Evolutionary conservation across 306 rosid species (phyloP), one percentile per base, ranked within the genome.

Genomic region (Alnus rubra): DNA sequence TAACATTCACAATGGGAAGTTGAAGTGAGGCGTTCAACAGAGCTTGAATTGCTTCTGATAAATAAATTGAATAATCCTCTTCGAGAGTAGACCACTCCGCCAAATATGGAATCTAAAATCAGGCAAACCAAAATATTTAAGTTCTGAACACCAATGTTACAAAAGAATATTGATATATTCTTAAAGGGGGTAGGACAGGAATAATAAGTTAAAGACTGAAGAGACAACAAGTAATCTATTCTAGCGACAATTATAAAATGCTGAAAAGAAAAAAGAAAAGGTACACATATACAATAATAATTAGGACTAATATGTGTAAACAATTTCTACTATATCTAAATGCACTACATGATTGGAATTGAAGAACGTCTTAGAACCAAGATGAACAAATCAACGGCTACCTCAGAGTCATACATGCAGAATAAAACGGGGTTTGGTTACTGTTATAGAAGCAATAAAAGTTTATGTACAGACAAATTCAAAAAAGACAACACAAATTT

Each of bases 11-110:
- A 52, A 87, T 54, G 74, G 97, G 94, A 86, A 91, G 90, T 80
- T 80, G 97, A 77, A 81, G 81, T 16, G 94, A 91, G 56, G 93
- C 88, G 76, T 93, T 93, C 78, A 87, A 59, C 90, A 93, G 75
- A 75, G 94, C 98, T 72, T 79, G 88, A 76, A 53, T 76, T 49
- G 78, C 80, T 87, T 91, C 98, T 52, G 88, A 77, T 73, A 90
- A 80, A 71, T 87, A 87, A 76, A 77, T 45, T 10, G 93, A 88
- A 85, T 88, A 91, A 67, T 86, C 94, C 82, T 64, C 94, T 59
- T 88, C 84, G 44, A 91, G 75, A 77, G 76, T 54, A 53, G 90
- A 87, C 98, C 98, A 93, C 85, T 87, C 92, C 69, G 88, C 92
- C 84, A 93, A 75, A 79, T 81, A 83, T 31, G 97, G 93, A 83